These are phyloP conservation scores for Trichoderma gamsii DNA, from an alignment of 495 filamentous ascomycete genomes.

Conservation along the genomic window DNA sequence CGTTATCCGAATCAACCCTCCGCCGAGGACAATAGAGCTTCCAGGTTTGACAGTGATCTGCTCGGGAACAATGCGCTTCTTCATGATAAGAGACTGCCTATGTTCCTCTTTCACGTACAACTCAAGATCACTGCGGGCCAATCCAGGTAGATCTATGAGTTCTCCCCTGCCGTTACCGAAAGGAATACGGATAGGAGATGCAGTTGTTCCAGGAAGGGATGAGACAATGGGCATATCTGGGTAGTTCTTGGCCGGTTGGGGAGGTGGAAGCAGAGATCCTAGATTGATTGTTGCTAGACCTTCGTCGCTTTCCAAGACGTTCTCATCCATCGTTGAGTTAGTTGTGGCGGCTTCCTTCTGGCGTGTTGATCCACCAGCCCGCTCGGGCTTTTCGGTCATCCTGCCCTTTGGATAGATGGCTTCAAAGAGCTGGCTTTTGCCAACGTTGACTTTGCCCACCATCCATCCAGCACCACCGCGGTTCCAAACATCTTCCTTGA, in stretches of 20 bases:
- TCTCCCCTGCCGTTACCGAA: conserved; percentile 83
- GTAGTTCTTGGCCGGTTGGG: conserved; percentile 62
- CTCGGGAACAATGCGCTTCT: conserved; percentile 56
- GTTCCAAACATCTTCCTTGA: conserved; percentile 76
- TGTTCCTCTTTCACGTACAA: conserved; percentile 58
- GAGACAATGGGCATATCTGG: conserved; percentile 80
- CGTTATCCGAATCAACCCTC: conserved; percentile 84
- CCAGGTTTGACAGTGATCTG: conserved; percentile 67
- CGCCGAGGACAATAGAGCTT: conserved; percentile 71
- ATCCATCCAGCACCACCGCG: conserved; percentile 90
- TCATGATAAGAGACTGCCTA: conserved; percentile 68
- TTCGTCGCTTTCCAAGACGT: conserved; percentile 18
- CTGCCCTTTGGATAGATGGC: conserved; percentile 78
- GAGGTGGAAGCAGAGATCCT: conserved; percentile 61
- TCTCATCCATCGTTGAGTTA: neutral
- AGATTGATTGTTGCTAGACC: neutral
- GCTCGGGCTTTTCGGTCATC: conserved; percentile 32
- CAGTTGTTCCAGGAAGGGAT: conserved; percentile 84
- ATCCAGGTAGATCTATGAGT: conserved; percentile 83
- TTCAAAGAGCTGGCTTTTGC: conserved; percentile 88
- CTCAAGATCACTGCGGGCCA: conserved; percentile 66
- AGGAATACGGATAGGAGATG: conserved; percentile 82
- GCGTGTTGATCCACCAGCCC: conserved; percentile 28
- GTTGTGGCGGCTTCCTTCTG: neutral
- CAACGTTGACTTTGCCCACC: conserved; percentile 95